Evolutionary conservation across 2,329 filamentous ascomycete genomes (phyloP).

Genomic region (Curvularia lunata): DNA sequence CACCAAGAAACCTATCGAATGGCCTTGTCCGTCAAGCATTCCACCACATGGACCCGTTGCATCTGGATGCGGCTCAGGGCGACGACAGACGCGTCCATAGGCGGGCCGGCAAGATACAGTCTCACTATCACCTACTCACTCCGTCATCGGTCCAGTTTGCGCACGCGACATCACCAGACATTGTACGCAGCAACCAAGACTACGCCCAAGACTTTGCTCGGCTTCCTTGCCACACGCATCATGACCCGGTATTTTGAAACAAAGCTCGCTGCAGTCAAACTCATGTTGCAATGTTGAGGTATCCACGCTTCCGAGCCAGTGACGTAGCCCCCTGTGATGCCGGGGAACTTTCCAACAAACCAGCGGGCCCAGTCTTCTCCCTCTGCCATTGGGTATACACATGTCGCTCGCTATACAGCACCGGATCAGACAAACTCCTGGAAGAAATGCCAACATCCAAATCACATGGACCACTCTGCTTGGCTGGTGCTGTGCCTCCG

Average conservation of each 20-base stretch:
- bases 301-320: conserved; percentile 3
- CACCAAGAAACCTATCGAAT: conserved; percentile 16
- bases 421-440: neutral
- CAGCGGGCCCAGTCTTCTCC: neutral
- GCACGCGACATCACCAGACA: conserved; percentile 19
- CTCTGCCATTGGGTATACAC: neutral
- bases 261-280: neutral
- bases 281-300: neutral
- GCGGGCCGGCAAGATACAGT: neutral
- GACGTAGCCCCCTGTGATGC: conserved; percentile 4
- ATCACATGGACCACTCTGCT: neutral
- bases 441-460: neutral
- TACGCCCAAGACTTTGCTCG: neutral
- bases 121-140: neutral
- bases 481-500: neutral
- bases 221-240: neutral
- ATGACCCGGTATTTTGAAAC: neutral
- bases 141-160: neutral
- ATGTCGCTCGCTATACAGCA: neutral
- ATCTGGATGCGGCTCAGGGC: neutral
- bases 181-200: neutral
- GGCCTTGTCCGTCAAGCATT: conserved; percentile 5
- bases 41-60: neutral
- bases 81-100: neutral
- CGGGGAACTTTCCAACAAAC: neutral